Percentiles rank a stretch among this genome's conserved stretches.
Conservation (phyloP, 1,284 basidiomycete species). For the Boletus smithii region DNA sequence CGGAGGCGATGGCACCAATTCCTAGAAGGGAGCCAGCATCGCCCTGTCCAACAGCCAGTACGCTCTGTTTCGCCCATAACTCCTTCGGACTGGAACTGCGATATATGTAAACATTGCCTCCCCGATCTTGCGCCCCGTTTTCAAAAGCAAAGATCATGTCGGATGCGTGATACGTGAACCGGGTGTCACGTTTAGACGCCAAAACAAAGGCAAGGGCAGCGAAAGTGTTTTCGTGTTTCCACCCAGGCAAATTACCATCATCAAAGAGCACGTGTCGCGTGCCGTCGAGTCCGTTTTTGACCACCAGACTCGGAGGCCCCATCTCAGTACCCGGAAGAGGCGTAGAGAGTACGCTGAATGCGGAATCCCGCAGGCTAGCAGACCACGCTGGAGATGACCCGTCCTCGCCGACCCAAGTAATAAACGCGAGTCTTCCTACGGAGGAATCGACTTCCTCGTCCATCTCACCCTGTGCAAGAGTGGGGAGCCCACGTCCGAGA, state of each 20-base stretch:
- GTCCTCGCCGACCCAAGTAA: conserved; percentile 62
- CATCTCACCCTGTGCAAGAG: conserved; percentile 76
- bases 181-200: conserved; percentile 87
- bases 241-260: conserved; percentile 36
- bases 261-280: conserved; percentile 56
- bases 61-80: conserved; percentile 71
- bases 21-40: conserved; percentile 76
- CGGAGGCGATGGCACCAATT: conserved; percentile 50
- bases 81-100: conserved; percentile 48
- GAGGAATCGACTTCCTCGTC: conserved; percentile 79
- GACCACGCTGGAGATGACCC: conserved; percentile 45
- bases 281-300: conserved; percentile 85
- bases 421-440: conserved; percentile 56
- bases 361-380: conserved; percentile 36
- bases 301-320: conserved; percentile 49
- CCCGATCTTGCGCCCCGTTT: conserved; percentile 57
- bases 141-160: conserved; percentile 77
- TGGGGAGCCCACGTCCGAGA: conserved; percentile 64
- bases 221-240: conserved; percentile 79
- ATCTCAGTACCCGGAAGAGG: conserved; percentile 51
- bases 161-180: conserved; percentile 71
- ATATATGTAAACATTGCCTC: conserved; percentile 85
- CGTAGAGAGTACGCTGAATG: conserved; percentile 57
- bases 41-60: conserved; percentile 70
- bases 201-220: conserved; percentile 92